phyloP scores from a whole-genome alignment of 495 filamentous ascomycete genomes.

The Annulohypoxylon nitens region DNA sequence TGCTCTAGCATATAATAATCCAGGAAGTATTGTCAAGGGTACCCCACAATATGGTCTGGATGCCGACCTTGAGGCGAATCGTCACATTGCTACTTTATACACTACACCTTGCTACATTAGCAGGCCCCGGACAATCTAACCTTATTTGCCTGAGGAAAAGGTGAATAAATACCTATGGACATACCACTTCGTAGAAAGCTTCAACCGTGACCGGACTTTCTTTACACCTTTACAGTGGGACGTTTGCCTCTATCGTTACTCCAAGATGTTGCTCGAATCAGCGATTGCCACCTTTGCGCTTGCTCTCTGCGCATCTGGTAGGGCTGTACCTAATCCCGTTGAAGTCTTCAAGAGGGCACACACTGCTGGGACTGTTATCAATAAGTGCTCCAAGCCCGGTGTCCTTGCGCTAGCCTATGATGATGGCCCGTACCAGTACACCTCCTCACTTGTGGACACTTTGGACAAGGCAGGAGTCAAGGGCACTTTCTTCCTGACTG shows the following conservation, averaged over 20 bases:
- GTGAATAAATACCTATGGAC: slow-evolving; percentile 13
- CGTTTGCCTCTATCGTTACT: too few species aligned
- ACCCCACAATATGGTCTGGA: slow-evolving; percentile 35
- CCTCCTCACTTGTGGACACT: slow-evolving; percentile 49
- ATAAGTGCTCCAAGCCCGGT: slow-evolving; percentile 57
- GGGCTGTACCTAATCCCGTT: slow-evolving; percentile 52
- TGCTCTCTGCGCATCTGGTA: slow-evolving; percentile 49
- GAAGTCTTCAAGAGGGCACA: slow-evolving; percentile 55
- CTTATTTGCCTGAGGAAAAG: slow-evolving; percentile 4
- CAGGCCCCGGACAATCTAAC: slow-evolving; percentile 28
- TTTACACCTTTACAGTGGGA: neutral
- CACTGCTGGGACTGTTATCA: slow-evolving; percentile 57
- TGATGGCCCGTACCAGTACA: slow-evolving; percentile 74
- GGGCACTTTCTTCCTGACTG: slow-evolving; percentile 68
- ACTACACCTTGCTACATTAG: slow-evolving; percentile 31
- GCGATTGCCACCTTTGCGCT: slow-evolving; percentile 47
- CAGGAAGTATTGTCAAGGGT: slow-evolving; percentile 7
- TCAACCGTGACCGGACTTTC: neutral
- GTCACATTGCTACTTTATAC: slow-evolving; percentile 27
- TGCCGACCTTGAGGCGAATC: slow-evolving; percentile 24
- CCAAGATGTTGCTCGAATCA: slow-evolving; percentile 52
- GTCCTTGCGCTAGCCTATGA: slow-evolving; percentile 72
- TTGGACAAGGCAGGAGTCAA: slow-evolving; percentile 56
- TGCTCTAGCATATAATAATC: slow-evolving; percentile 21
- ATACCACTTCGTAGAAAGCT: neutral